A percentile compares a stretch with the other conserved stretches of the same genome.
Conservation (phyloP, 163 green algal genomes). For the Prototheca wickerhamii region DNA sequence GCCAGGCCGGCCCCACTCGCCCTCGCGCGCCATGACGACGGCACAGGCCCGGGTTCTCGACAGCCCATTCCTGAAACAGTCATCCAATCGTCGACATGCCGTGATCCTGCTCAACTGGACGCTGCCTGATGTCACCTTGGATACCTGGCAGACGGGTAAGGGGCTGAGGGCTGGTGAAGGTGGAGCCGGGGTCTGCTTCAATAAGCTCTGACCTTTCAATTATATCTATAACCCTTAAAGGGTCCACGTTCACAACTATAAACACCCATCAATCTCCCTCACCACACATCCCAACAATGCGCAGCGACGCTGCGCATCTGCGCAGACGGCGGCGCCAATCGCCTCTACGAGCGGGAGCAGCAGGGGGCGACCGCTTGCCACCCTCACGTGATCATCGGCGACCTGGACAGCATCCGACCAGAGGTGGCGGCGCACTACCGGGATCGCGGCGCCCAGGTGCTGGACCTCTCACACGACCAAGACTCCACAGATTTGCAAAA, state of each 20-base stretch:
- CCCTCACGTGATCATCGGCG: slow-evolving; percentile 72
- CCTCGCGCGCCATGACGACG: not conserved
- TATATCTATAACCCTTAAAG: not conserved
- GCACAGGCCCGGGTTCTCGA: not conserved
- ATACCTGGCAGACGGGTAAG: slow-evolving; percentile 32
- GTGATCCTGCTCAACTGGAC: slow-evolving; percentile 59
- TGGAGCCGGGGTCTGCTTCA: not conserved
- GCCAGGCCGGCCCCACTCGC: too few relatives aligned
- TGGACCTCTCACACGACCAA: slow-evolving; percentile 72
- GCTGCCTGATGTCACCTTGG: slow-evolving; percentile 32
- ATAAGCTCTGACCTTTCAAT: not conserved
- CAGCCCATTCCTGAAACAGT: not conserved
- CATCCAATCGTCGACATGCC: not conserved
- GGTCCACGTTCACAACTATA: not conserved
- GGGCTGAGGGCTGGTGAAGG: not conserved
- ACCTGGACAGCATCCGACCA: slow-evolving; percentile 70
- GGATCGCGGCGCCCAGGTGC: slow-evolving; percentile 33
- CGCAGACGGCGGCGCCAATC: slow-evolving; percentile 75
- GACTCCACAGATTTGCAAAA: slow-evolving; percentile 89
- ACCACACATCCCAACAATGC: not conserved
- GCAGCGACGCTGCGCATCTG: slow-evolving; percentile 60
- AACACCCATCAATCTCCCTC: not conserved
- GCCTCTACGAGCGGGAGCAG: slow-evolving; percentile 59
- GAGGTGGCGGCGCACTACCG: slow-evolving; percentile 73
- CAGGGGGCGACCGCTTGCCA: slow-evolving; percentile 15